Conservation (phyloP, 2,329 filamentous ascomycete species). For the Claviceps digitariae region DNA sequence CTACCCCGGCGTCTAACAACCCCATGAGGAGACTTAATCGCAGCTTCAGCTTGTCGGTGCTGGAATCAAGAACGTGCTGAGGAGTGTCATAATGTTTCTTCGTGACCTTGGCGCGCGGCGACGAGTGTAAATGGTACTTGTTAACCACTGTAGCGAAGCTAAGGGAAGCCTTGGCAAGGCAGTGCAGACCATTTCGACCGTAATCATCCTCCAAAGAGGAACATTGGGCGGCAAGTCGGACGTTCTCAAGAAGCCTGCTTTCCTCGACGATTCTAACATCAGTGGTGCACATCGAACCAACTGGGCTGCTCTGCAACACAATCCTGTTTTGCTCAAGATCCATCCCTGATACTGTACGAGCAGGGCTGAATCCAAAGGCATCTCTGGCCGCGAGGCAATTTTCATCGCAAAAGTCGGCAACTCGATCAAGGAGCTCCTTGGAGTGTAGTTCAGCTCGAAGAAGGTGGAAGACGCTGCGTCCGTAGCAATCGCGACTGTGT, state of each 20-base stretch:
- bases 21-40: conserved; percentile 14
- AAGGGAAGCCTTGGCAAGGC: conserved; percentile 40
- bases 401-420: conserved; percentile 22
- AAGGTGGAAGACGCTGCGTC: conserved; percentile 38
- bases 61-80: conserved; percentile 21
- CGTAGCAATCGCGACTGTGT: conserved; percentile 32
- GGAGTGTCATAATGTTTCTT: conserved; percentile 9
- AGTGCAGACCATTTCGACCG: conserved; percentile 44
- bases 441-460: conserved; percentile 13
- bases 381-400: conserved; percentile 28
- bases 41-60: conserved; percentile 15
- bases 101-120: conserved; percentile 1
- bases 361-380: conserved; percentile 29
- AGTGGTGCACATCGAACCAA: conserved; percentile 1
- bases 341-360: conserved; percentile 1
- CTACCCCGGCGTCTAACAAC: conserved; percentile 26
- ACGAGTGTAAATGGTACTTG: conserved; percentile 15
- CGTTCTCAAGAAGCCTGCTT: conserved; percentile 12
- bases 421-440: conserved; percentile 16
- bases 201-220: conserved; percentile 18
- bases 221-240: conserved; percentile 8
- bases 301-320: conserved; percentile 2
- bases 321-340: neutral
- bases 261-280: conserved; percentile 8
- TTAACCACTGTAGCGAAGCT: conserved; percentile 24